Base-by-base conservation (phyloP, 1,284 basidiomycete genomes). In the Inonotus obliquus region DNA sequence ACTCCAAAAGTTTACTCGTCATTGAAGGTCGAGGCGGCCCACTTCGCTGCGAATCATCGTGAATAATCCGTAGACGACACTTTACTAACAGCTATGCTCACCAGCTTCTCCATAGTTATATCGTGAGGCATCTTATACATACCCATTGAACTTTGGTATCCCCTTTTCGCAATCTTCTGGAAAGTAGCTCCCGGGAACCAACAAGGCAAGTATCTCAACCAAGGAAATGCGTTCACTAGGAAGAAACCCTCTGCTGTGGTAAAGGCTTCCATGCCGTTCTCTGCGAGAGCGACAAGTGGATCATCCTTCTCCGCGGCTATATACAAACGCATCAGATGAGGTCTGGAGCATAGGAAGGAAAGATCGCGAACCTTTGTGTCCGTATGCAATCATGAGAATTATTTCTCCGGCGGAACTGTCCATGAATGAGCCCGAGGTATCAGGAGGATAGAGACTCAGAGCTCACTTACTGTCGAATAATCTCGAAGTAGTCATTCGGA, bases 131-230 rank as follows among this genome's bases (percentile, higher is more conserved):
- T 39, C 27, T 57, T 27, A 35, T 23, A 47, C 53, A 64, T 63
- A 35, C 13, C 60, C 53, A 5, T 45, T 14, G 55, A 54, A 13
- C 25, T 19, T 21, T 41, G 23, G 75, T 66, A 81, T 75, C 17
- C 86, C 84, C 52, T 73, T 73, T 17, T 81, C 77, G 45, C 81
- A 80, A 79, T 84, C 78, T 47, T 81, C 76, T 19, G 73, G 67
- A 55, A 86, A 2, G 25, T 48, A 14, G 63, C 37, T 11, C 63
- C 63, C 4, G 63, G 63, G 21, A 64, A 61, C 63, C 63, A 64
- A 23, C 45, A n/a, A 1, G 63, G 63, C 0, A 64, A 37, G 35
- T 58, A 55, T 9, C 5, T 4, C 17, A 38, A 6, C n/a, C 3
- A 19, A 19, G 55, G 55, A 21, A 62, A 9, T 0, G 32, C 45